phyloP scores from a whole-genome alignment of 345 rosid species.

The Syzygium oleosum region DNA sequence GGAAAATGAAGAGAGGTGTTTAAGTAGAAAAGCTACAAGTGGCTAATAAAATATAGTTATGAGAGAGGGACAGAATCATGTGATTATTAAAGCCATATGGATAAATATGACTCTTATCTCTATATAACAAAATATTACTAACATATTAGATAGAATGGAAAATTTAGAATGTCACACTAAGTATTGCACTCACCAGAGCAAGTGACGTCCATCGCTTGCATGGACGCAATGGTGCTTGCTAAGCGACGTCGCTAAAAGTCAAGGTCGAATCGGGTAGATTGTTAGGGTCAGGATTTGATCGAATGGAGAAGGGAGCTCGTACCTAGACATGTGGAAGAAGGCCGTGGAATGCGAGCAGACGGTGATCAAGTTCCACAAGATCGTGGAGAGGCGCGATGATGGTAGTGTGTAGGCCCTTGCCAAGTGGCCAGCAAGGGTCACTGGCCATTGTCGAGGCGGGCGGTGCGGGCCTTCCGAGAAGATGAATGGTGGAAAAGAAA shows the following conservation, averaged over 20 bases:
- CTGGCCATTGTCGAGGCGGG: background rate
- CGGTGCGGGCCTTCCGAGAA: background rate
- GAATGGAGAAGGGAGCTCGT: slow-evolving; percentile 36
- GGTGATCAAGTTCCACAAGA: slow-evolving; percentile 41
- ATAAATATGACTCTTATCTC: background rate
- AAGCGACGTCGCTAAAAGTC: background rate
- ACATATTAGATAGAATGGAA: background rate
- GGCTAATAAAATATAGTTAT: background rate
- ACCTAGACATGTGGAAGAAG: slow-evolving; percentile 70
- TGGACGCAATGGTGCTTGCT: background rate
- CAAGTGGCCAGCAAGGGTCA: background rate
- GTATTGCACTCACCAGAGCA: background rate
- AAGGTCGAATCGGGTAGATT: slow-evolving; percentile 1
- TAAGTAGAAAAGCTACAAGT: too few relatives aligned
- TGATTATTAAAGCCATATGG: background rate
- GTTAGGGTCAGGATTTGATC: slow-evolving; percentile 19
- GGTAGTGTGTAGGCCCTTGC: background rate
- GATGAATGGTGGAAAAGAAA: background rate
- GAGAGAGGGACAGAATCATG: background rate
- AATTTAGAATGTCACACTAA: background rate
- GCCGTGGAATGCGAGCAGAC: slow-evolving; percentile 57
- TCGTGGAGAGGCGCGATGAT: slow-evolving; percentile 16
- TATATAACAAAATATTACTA: background rate
- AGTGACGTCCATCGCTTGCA: background rate
- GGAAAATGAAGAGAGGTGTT: background rate